These are phyloP conservation scores for Stereocaulon alpinum DNA, from an alignment of 495 filamentous ascomycete genomes.

Conservation along the genomic window DNA sequence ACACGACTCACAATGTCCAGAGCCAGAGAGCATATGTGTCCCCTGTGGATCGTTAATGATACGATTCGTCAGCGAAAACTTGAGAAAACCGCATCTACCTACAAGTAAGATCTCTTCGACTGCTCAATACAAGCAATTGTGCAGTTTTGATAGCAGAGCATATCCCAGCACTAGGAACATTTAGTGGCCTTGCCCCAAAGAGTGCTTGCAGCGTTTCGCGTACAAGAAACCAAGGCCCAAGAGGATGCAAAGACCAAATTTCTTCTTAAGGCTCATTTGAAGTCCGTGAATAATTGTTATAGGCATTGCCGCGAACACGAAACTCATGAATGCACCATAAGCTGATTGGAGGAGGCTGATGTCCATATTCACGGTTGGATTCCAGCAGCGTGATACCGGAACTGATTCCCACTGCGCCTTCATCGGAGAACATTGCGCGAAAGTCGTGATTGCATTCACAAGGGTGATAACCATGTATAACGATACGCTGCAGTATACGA, in stretches of 20 bases:
- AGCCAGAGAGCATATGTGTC: neutral
- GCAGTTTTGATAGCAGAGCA: neutral
- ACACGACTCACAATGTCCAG: neutral
- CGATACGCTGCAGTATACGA: neutral
- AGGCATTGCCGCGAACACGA: neutral
- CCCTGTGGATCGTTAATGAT: neutral
- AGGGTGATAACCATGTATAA: neutral
- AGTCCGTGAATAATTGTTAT: neutral
- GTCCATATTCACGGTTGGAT: neutral
- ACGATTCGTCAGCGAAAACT: neutral
- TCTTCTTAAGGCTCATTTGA: neutral
- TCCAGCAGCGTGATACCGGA: neutral
- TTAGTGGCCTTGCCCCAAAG: too few species aligned
- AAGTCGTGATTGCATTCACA: neutral
- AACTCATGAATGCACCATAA: neutral
- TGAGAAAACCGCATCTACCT: neutral
- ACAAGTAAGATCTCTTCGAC: constrained; percentile 1
- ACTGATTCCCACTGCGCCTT: neutral
- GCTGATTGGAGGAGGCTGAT: neutral
- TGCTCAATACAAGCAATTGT: neutral
- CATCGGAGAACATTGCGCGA: neutral
- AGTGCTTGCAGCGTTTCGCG: neutral
- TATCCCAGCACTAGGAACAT: neutral
- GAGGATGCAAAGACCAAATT: neutral
- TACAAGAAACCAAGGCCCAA: neutral